These are phyloP conservation scores for Golubevia sp. DNA, from an alignment of 1,284 basidiomycete species.

Conservation along the genomic window DNA sequence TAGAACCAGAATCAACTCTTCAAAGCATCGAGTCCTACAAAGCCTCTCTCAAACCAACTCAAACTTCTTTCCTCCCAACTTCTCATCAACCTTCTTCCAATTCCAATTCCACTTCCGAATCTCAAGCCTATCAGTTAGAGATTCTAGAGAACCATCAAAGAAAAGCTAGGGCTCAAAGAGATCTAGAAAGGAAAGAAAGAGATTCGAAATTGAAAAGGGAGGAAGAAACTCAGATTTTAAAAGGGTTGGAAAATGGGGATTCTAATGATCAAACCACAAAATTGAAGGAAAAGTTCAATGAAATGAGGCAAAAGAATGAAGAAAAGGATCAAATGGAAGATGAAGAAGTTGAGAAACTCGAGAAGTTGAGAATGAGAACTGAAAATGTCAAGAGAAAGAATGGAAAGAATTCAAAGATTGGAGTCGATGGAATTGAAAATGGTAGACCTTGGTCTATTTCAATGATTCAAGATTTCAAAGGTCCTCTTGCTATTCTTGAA, in stretches of 20 bases:
- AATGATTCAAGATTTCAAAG: constrained; percentile 44
- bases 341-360: constrained; percentile 25
- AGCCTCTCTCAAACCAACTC: constrained; percentile 62
- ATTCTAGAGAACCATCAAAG: constrained; percentile 30
- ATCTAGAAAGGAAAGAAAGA: constrained; percentile 36
- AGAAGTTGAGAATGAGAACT: not conserved
- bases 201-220: constrained; percentile 32
- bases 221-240: constrained; percentile 45
- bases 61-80: constrained; percentile 30
- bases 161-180: constrained; percentile 30
- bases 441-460: constrained; percentile 14
- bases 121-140: constrained; percentile 16
- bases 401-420: not conserved
- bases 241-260: constrained; percentile 37
- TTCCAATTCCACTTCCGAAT: constrained; percentile 29
- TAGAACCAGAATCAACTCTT: constrained; percentile 84
- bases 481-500: constrained; percentile 41
- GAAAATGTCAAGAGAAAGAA: not conserved
- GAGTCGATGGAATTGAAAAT: constrained; percentile 8
- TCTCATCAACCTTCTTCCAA: constrained; percentile 38
- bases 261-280: constrained; percentile 35
- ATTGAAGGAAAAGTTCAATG: constrained; percentile 23
- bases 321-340: constrained; percentile 13
- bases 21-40: constrained; percentile 78
- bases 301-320: constrained; percentile 11